These are phyloP conservation scores for Purpureocillium takamizusanense DNA, from an alignment of 2,329 filamentous ascomycete genomes.

Conservation along the genomic window DNA sequence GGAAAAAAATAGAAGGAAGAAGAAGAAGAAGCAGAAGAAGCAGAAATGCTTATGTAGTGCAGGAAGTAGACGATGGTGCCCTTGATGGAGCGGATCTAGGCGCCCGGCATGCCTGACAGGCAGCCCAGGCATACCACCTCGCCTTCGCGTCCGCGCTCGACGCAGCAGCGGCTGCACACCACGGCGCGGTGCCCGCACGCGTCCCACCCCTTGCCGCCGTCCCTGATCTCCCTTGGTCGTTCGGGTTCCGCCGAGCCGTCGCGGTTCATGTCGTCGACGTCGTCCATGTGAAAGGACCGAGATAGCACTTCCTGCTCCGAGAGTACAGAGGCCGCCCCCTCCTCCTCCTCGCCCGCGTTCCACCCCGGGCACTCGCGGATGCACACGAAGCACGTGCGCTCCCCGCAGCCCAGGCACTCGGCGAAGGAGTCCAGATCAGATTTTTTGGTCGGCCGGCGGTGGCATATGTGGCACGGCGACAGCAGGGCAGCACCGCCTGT, in stretches of 20 bases:
- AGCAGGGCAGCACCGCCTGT: constrained; percentile 22
- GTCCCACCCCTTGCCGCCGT: constrained; percentile 22
- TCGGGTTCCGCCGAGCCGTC: background rate
- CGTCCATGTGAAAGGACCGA: constrained; percentile 41
- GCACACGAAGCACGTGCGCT: constrained; percentile 61
- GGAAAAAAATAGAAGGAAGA: background rate
- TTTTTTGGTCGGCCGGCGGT: constrained; percentile 54
- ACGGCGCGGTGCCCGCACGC: constrained; percentile 38
- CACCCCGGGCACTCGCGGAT: constrained; percentile 52
- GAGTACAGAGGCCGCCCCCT: constrained; percentile 10
- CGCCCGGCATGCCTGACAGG: constrained; percentile 33
- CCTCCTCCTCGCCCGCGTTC: constrained; percentile 11
- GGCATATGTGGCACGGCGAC: constrained; percentile 58
- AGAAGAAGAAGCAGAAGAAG: too few relatives aligned
- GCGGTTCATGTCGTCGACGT: constrained; percentile 26
- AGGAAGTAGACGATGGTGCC: too few relatives aligned
- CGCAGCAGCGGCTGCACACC: constrained; percentile 60
- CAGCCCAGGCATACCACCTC: constrained; percentile 61
- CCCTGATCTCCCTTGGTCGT: constrained; percentile 1
- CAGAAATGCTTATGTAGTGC: too few relatives aligned
- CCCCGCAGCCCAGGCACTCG: constrained; percentile 52
- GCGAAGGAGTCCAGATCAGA: constrained; percentile 58
- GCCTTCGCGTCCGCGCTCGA: constrained; percentile 54
- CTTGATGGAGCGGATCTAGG: constrained; percentile 13
- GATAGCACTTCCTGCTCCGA: constrained; percentile 27